Evolutionary conservation across 169 alveolate genomes (phyloP).

Genomic region (Cryptosporidium andersoni): DNA sequence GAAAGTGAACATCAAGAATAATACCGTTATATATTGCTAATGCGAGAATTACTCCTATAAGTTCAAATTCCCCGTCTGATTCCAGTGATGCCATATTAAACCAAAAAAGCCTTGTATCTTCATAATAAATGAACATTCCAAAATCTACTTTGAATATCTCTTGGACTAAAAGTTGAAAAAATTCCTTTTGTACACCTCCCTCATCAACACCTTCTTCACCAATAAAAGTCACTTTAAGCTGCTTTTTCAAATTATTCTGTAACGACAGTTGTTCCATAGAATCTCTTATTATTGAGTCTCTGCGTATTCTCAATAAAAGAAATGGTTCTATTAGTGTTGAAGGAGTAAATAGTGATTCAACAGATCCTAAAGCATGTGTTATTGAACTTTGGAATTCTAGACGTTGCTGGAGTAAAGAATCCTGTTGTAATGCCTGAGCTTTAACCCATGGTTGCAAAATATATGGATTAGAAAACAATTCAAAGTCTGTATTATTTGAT

Average conservation of each 20-base stretch:
- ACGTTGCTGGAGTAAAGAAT: slow-evolving; percentile 52
- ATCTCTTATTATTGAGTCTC: slow-evolving; percentile 72
- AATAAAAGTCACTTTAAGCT: slow-evolving; percentile 79
- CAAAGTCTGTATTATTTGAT: slow-evolving; percentile 36
- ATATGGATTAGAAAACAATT: slow-evolving; percentile 24
- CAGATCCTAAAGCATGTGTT: slow-evolving; percentile 35
- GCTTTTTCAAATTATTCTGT: slow-evolving; percentile 73
- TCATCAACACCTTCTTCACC: slow-evolving; percentile 93
- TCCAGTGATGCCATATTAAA: slow-evolving; percentile 84
- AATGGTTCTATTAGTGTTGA: slow-evolving; percentile 61
- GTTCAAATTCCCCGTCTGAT: slow-evolving; percentile 81
- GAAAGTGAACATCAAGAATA: slow-evolving; percentile 86
- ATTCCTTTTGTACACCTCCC: slow-evolving; percentile 92
- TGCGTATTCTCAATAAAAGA: slow-evolving; percentile 66
- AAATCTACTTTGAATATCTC: slow-evolving; percentile 86
- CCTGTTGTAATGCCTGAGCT: slow-evolving; percentile 41
- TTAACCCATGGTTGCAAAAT: slow-evolving; percentile 16
- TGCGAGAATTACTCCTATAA: slow-evolving; percentile 88
- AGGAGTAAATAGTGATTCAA: slow-evolving; percentile 15
- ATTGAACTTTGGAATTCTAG: slow-evolving; percentile 34
- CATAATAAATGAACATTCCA: slow-evolving; percentile 87
- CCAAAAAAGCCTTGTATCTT: slow-evolving; percentile 84
- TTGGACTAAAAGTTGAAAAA: slow-evolving; percentile 85
- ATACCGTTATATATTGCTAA: slow-evolving; percentile 88
- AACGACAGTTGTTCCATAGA: slow-evolving; percentile 62